Evolutionary conservation across 805 yeast species (phyloP).

Genomic region (Starmera caribaea): DNA sequence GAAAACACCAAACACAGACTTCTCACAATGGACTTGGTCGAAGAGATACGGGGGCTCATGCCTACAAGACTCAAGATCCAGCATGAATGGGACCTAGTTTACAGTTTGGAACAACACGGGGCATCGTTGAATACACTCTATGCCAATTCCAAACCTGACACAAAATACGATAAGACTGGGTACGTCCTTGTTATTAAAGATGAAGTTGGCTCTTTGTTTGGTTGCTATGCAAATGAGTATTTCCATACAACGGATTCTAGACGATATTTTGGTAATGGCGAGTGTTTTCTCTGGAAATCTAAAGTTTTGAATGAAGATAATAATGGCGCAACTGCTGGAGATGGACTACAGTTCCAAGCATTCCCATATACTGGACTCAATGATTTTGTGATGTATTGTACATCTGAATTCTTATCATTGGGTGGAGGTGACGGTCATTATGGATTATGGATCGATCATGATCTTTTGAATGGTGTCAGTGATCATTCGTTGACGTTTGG

Average conservation of each 20-base stretch:
- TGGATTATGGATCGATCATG: constrained; percentile 81
- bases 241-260: constrained; percentile 62
- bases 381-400: constrained; percentile 78
- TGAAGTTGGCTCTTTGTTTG: constrained; percentile 53
- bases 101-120: constrained; percentile 90
- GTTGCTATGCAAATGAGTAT: constrained; percentile 69
- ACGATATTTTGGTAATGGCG: constrained; percentile 87
- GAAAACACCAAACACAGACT: constrained; percentile 47
- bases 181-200: constrained; percentile 71
- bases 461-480: constrained; percentile 67
- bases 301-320: constrained; percentile 27
- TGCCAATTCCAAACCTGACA: constrained; percentile 36
- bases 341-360: constrained; percentile 48
- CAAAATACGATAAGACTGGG: constrained; percentile 42
- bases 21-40: constrained; percentile 55
- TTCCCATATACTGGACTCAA: constrained; percentile 84
- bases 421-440: constrained; percentile 93
- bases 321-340: neutral
- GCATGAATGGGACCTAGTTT: constrained; percentile 67
- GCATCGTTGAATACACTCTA: constrained; percentile 78
- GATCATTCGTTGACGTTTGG: constrained; percentile 80
- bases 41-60: constrained; percentile 59
- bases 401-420: constrained; percentile 64
- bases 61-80: constrained; percentile 75
- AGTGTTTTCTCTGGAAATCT: constrained; percentile 86